Percentiles rank a stretch among this genome's conserved stretches.
These are phyloP conservation scores for Lophiotrema nucula DNA, from an alignment of 495 filamentous ascomycete species.

Conservation along the genomic window DNA sequence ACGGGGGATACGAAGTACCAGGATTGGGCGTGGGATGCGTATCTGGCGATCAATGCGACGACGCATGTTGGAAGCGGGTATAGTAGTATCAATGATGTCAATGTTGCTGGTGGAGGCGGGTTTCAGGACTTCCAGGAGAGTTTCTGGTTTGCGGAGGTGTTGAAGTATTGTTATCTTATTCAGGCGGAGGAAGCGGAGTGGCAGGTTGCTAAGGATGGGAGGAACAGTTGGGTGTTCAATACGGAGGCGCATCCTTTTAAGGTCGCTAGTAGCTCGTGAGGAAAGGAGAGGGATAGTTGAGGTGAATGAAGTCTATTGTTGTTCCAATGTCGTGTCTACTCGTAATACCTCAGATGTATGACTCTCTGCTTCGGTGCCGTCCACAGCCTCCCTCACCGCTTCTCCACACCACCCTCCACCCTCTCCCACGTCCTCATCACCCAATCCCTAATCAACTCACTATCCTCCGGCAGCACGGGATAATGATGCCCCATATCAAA, in stretches of 20 bases:
- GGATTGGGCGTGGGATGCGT: constrained; percentile 79
- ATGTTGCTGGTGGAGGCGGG: constrained; percentile 57
- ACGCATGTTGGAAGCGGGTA: constrained; percentile 66
- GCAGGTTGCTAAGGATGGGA: constrained; percentile 59
- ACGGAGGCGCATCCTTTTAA: constrained; percentile 80
- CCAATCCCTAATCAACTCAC: constrained; percentile 13
- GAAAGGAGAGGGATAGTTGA: constrained; percentile 1
- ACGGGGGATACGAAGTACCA: constrained; percentile 61
- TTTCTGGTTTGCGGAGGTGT: constrained; percentile 85
- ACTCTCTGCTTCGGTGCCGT: too few relatives aligned
- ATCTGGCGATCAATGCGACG: constrained; percentile 65
- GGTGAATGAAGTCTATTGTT: too few relatives aligned
- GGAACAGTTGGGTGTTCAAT: constrained; percentile 73
- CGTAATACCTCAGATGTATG: too few relatives aligned
- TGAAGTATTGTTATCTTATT: constrained; percentile 82
- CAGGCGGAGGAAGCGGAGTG: constrained; percentile 57
- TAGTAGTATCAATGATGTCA: constrained; percentile 65
- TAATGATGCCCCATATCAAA: constrained; percentile 26
- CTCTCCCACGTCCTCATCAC: not conserved
- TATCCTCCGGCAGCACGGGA: constrained; percentile 13
- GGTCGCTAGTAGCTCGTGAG: too few relatives aligned
- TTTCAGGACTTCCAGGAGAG: constrained; percentile 72
- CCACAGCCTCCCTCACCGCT: too few relatives aligned
- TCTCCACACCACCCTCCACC: not conserved
- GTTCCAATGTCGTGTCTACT: too few relatives aligned